These are phyloP conservation scores for Volvox africanus DNA, from an alignment of 139 green algal species.

Conservation along the genomic window DNA sequence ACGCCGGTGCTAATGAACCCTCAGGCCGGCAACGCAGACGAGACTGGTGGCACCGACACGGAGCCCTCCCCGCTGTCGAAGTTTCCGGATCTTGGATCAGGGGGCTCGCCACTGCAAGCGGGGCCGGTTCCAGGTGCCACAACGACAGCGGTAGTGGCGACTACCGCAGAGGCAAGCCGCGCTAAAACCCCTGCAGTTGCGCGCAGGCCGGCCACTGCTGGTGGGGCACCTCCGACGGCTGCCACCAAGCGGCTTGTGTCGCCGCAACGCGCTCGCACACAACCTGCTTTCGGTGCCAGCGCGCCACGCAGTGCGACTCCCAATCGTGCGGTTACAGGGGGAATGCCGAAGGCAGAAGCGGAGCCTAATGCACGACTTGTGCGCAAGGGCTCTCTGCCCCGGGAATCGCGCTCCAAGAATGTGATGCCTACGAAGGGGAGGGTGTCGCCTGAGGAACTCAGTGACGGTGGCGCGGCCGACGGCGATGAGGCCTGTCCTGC, in stretches of 20 bases:
- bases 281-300: too few species aligned
- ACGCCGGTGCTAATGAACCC: neutral
- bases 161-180: neutral
- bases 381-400: neutral
- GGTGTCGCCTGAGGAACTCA: neutral
- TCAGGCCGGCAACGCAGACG: neutral
- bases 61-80: slow-evolving; percentile 8
- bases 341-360: neutral
- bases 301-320: neutral
- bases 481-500: neutral
- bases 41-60: neutral
- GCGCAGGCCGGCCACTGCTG: neutral
- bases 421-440: neutral
- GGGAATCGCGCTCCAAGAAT: neutral
- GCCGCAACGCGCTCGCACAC: neutral
- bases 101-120: neutral
- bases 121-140: neutral
- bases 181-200: neutral
- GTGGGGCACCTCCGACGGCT: neutral
- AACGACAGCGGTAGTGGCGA: neutral
- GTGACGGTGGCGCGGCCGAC: neutral
- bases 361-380: neutral
- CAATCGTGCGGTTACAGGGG: neutral
- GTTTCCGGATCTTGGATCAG: slow-evolving; percentile 32
- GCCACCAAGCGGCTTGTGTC: neutral